A percentile compares a stretch with the other conserved stretches of the same genome.
Conservation (phyloP, 2,329 filamentous ascomycete genomes). For the Alternaria brassicae region DNA sequence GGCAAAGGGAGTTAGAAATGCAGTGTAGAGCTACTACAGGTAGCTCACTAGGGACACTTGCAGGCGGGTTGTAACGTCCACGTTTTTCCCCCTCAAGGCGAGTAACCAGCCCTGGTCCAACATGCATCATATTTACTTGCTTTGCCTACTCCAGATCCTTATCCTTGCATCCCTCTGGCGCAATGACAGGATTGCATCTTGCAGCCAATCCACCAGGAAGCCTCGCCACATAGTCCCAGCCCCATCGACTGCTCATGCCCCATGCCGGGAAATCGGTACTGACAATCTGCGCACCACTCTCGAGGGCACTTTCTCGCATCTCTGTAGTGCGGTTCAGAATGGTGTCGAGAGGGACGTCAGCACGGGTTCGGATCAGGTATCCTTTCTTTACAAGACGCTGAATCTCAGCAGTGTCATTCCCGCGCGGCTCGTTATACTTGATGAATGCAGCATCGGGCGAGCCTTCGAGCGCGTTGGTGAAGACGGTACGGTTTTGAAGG, state of each 20-base stretch:
- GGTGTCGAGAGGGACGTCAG: conserved; percentile 57
- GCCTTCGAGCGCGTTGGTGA: conserved; percentile 58
- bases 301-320: conserved; percentile 54
- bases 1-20: no score
- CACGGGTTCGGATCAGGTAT: conserved; percentile 59
- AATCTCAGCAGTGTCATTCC: conserved; percentile 51
- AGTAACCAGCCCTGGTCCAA: background rate
- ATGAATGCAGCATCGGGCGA: conserved; percentile 58
- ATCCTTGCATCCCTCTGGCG: conserved; percentile 48
- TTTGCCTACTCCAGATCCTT: conserved; percentile 23
- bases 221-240: conserved; percentile 56
- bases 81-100: no score
- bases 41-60: no score
- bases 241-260: conserved; percentile 58
- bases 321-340: conserved; percentile 53
- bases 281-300: conserved; percentile 59
- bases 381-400: conserved; percentile 55
- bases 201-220: conserved; percentile 40
- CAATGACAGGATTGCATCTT: conserved; percentile 50
- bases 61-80: background rate
- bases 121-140: background rate
- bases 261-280: conserved; percentile 59
- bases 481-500: conserved; percentile 57
- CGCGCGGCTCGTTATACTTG: conserved; percentile 57
- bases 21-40: background rate